Conservation (phyloP, 495 filamentous ascomycete species). For the Apiosordaria backusii region DNA sequence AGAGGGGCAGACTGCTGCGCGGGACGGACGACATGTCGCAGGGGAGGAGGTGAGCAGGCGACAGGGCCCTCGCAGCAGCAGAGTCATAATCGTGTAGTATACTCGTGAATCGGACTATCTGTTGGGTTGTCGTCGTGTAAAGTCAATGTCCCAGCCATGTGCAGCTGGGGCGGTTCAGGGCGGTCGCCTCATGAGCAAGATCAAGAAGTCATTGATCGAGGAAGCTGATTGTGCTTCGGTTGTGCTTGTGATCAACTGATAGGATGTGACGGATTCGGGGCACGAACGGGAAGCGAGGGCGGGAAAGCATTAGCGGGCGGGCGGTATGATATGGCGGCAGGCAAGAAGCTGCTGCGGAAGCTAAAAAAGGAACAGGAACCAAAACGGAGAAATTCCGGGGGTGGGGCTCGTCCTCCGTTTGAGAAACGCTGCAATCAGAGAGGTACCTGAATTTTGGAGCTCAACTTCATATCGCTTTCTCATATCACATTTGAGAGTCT, state of each 20-base stretch:
- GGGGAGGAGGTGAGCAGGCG: constrained; percentile 12
- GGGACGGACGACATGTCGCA: constrained; percentile 6
- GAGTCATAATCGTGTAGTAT: constrained; percentile 25
- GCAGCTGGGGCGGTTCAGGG: constrained; percentile 26
- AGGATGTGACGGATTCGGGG: neutral
- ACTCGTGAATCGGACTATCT: too few relatives aligned
- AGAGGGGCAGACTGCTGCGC: constrained; percentile 4
- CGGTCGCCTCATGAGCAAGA: constrained; percentile 26
- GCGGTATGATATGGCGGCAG: neutral
- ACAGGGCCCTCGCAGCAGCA: constrained; percentile 18
- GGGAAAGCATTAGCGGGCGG: neutral
- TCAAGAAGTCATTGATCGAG: neutral
- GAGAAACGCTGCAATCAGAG: neutral
- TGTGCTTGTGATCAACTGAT: neutral
- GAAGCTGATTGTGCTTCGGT: neutral
- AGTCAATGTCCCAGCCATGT: constrained; percentile 23
- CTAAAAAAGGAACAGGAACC: neutral
- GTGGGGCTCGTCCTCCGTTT: neutral
- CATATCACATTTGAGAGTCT: neutral
- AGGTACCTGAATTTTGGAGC: neutral
- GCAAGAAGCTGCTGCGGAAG: neutral
- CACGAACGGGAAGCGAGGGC: constrained; percentile 4
- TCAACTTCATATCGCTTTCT: neutral
- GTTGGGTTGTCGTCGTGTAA: neutral
- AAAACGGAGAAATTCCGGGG: neutral